Base-by-base conservation (phyloP, 106 monocot genomes). In the Dendrobium catenatum region DNA sequence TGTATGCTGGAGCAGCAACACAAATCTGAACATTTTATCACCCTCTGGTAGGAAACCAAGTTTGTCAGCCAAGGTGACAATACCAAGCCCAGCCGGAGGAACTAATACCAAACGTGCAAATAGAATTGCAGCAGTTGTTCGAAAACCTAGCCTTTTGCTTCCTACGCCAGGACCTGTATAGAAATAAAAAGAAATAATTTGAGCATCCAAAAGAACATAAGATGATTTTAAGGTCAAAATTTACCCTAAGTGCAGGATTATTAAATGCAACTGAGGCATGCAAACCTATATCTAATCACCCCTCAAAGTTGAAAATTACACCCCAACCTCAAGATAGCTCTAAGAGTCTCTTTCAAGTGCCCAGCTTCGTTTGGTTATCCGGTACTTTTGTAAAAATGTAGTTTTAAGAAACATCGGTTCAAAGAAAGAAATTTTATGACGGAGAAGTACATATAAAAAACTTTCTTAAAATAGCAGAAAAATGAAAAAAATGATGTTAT, bases 11-110 rank as follows among this genome's bases (percentile, higher is more conserved):
- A 92, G 83, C 9, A 92, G 85, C 41, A 92, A 87, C 54, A 92
- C 87, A 56, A 92, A 92, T 78, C 79, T 87, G 70, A 92, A 87
- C 91, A 92, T 92, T 49, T 89, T 92, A 75, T 92, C 85, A 47
- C 81, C 91, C 33, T 27, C 40, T 8, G 91, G 91, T 44, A 92
- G 55, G 77, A 92, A 87, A 19, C 89, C 91, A 80, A 92, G 81
- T 78, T 85, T 92, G 51, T 92, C 91, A 20, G 89, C 91, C 19
- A 92, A 76, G 4, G 86, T 79, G 24, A 92, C 89, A 79, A 92
- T 87, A 26, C 89, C 89, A 55, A 92, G 55, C 29, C 91, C 91
- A 58, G 80, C 75, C 27, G 87, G 89, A 46, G 91, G 91, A 59
- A 92, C 91, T 54, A 92, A 54, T 40, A 89, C 15, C 55, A 92